Evolutionary conservation across 768 basidiomycete species (phyloP), one percentile per base, ranked within the genome.

Genomic region (Tubosaeta brunneosetosa): DNA sequence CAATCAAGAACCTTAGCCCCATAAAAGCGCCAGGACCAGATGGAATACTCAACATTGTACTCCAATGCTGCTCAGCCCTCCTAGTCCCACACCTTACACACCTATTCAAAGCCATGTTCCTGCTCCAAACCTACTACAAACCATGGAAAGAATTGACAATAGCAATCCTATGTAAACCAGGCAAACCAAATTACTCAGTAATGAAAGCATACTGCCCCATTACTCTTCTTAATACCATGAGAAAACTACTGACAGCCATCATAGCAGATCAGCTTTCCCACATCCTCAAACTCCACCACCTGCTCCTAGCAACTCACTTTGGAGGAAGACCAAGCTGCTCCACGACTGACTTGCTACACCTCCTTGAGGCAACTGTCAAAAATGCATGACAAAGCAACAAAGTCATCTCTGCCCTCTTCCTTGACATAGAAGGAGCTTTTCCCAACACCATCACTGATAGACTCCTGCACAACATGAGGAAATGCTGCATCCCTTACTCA

Each of bases 151-250:
- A 57, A 0, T 71, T 61, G 32, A 66, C 49, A 0, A 72, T 66
- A 5, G 52, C 69, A 0, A 62, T 74, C 0, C 56, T 75, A 0
- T 44, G 63, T 0, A 77, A 79, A 52, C 74, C 73, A 0, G 71
- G 71, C 0, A 68, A 69, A 33, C 46, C 65, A 0, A 55, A 66
- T 50, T 78, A 79, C 53, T 48, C 58, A 0, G 26, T 60, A 0
- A 50, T 74, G 0, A 71, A 69, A 29, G 66, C 73, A 0, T 73
- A 73, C 40, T 48, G 68, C 0, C 77, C 74, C 0, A 74, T 79
- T 0, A 41, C 44, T 0, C 45, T 58, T 0, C 50, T 58, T 1
- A 55, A 55, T 26, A 58, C 48, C 6, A 50, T 29, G 0, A 22
- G 27, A 0, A 58, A 58, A 29, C 17, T 57, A 1, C 52, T 57